Evolutionary conservation across 768 basidiomycete species (phyloP), one percentile per base, ranked within the genome.

Genomic region (Amanita muscaria): DNA sequence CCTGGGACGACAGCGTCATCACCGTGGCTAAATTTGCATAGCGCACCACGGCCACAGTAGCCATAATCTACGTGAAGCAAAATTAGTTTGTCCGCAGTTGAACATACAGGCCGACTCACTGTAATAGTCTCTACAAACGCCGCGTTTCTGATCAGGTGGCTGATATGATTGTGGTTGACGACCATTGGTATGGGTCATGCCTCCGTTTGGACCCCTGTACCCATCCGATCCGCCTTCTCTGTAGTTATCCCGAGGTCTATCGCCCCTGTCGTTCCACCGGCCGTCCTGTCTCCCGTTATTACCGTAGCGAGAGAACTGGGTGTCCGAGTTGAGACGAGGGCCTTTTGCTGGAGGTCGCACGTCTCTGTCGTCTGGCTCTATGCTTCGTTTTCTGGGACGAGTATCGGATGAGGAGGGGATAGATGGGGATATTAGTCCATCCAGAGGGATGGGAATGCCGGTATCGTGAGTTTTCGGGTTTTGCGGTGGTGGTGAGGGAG

Each of bases 1-100:
- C 73, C 76, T 0, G 85, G 88, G 7, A 87, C 68, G 40, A 88
- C 79, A 23, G 88, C 86, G 57, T 93, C 88, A 1, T 89, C 88
- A 29, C 88, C 90, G 54, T 98, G 93, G 49, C 87, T 90, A 63
- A 79, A 97, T 58, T 89, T 91, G 72, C 93, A 98, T 49, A 75
- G 74, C 15, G 76, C 81, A 37, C 93, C 93, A 24, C 91, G 79
- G 31, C 87, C 77, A 54, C 93, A 98, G 64, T 82, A 96, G 1
- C 93, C 93, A 47, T 81, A 81, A 58, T 93, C 93, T 97, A 52
- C 6, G n/a, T n/a, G n/a, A n/a, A 40, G 7, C 49, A 35, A 45
- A 15, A 42, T 44, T 47, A 44, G 33, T 11, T 32, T 33, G 21
- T 15, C 21, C n/a, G 7, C 2, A 30, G 27, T 36, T 12, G 16